These are phyloP conservation scores for Pachyrhizus erosus DNA, from an alignment of 306 rosid genomes.

Conservation along the genomic window DNA sequence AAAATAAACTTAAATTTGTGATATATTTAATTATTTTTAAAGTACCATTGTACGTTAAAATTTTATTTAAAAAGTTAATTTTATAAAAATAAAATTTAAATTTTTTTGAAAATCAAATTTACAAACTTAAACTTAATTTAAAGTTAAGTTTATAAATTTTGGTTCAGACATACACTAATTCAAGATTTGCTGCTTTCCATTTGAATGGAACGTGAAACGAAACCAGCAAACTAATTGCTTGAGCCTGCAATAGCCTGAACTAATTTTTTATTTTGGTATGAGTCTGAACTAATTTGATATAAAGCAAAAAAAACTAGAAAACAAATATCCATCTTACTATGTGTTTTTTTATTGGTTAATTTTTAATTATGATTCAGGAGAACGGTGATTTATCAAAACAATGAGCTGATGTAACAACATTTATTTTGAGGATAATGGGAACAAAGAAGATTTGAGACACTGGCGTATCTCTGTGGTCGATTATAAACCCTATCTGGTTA, in stretches of 20 bases:
- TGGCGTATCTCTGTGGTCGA: neutral
- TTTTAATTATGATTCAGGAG: conserved; percentile 3
- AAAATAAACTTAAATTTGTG: no score
- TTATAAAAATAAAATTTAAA: no score
- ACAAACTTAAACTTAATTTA: no score
- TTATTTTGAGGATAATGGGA: conserved; percentile 15
- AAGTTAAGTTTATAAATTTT: no score
- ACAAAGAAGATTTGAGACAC: conserved; percentile 14
- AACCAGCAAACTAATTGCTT: conserved; percentile 22
- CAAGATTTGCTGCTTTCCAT: conserved; percentile 9
- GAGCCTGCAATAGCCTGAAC: neutral
- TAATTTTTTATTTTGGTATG: no score
- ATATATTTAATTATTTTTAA: no score
- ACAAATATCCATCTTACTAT: conserved; percentile 1
- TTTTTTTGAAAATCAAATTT: no score
- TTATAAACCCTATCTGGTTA: neutral
- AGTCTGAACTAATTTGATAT: neutral
- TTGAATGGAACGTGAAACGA: conserved; percentile 4
- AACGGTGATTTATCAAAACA: conserved; percentile 7
- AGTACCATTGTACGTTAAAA: no score
- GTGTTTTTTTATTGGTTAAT: neutral
- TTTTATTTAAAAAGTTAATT: no score
- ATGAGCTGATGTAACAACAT: conserved; percentile 19
- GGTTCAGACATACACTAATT: no score
- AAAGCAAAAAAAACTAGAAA: neutral